Evolutionary conservation across 1,284 basidiomycete species (phyloP), one percentile per base, ranked within the genome.

Genomic region (Rhizoctonia solani): DNA sequence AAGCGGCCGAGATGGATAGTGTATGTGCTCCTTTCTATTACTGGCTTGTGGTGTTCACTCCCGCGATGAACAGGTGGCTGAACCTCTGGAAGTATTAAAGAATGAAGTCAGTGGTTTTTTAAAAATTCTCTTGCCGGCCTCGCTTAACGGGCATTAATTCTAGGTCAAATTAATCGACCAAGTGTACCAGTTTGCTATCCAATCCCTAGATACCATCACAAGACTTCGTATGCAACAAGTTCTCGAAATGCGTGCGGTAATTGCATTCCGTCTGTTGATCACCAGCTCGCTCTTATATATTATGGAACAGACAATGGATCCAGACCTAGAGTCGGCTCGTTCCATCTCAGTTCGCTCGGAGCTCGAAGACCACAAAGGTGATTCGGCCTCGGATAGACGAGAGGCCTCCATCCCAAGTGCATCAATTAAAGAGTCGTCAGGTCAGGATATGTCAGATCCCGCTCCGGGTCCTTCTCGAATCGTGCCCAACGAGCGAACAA

Each of bases 111-210:
- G 55, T 32, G 30, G n/a, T 47, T 30, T 2, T 16, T 8, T 16
- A 16, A 16, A 39, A 8, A 39, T 25, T 9, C 25, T 32, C 23
- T 47, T 19, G 13, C n/a, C n/a, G n/a, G n/a, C n/a, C n/a, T n/a
- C n/a, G n/a, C n/a, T n/a, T n/a, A n/a, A n/a, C n/a, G n/a, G n/a
- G n/a, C n/a, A 9, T 23, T 37, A 21, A 4, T 23, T 13, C 1
- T 11, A 59, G 55, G 29, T 47, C 16, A 59, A 59, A 42, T 23
- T 9, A n/a, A n/a, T 59, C 4, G 55, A 59, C 21, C 25, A 16
- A 27, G 44, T 47, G 29, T 30, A 59, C 30, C 46, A 47, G 25
- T 47, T 47, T 21, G 55, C 55, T 2, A 41, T 59, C 27, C 55
- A 59, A 34, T 30, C 55, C 3, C 47, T 44, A 8, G 32, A 59